phyloP scores from a whole-genome alignment of 1,284 basidiomycete genomes.

The Butyriboletus regius region DNA sequence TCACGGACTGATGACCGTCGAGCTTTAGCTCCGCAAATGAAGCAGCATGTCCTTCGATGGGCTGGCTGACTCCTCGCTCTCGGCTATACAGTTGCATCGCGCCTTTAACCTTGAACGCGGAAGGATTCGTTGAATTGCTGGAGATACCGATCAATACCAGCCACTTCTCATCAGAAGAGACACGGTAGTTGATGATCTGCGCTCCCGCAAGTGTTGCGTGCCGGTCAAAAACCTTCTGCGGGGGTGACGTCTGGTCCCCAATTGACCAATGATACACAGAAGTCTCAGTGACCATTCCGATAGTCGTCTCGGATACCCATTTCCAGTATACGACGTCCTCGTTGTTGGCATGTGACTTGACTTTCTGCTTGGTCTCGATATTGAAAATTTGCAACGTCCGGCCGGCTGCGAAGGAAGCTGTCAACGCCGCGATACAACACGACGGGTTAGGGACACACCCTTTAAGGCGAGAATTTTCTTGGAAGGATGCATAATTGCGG shows the following conservation, averaged over 20 bases:
- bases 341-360: slow-evolving; percentile 90
- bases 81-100: slow-evolving; percentile 91
- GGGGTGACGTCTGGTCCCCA: slow-evolving; percentile 61
- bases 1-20: slow-evolving; percentile 75
- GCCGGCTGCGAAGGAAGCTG: slow-evolving; percentile 51
- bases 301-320: slow-evolving; percentile 86
- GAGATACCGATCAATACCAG: slow-evolving; percentile 93
- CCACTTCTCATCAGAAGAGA: slow-evolving; percentile 92
- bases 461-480: slow-evolving; percentile 97
- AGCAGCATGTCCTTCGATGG: slow-evolving; percentile 97
- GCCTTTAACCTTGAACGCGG: slow-evolving; percentile 96
- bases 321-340: slow-evolving; percentile 99
- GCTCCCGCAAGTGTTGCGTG: slow-evolving; percentile 89
- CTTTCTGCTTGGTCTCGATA: slow-evolving; percentile 93
- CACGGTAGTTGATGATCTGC: slow-evolving; percentile 98
- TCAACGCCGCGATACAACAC: slow-evolving; percentile 2
- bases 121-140: slow-evolving; percentile 85
- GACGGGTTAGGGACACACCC: slow-evolving; percentile 44
- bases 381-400: slow-evolving; percentile 98
- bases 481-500: slow-evolving; percentile 96
- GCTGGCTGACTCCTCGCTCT: slow-evolving; percentile 91
- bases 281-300: slow-evolving; percentile 93
- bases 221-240: slow-evolving; percentile 92
- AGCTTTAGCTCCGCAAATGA: slow-evolving; percentile 89
- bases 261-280: slow-evolving; percentile 94